Evolutionary conservation across 345 rosid species (phyloP).

Genomic region (Fremontodendron californicum): DNA sequence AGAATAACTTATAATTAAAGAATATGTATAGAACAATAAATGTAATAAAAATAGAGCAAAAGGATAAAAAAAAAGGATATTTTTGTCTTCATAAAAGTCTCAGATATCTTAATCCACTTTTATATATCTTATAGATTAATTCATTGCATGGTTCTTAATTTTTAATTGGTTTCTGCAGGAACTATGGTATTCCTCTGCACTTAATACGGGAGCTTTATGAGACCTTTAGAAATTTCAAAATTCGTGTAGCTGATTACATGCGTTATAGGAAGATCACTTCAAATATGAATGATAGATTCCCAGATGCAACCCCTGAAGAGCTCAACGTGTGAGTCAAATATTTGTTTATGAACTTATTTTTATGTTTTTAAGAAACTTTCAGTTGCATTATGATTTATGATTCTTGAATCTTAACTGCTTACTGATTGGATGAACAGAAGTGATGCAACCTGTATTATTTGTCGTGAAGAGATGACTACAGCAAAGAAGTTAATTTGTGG

Average conservation of each 20-base stretch:
- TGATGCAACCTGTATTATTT: constrained; percentile 90
- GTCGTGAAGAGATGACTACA: constrained; percentile 96
- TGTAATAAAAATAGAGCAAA: neutral
- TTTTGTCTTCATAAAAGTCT: neutral
- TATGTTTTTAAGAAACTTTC: constrained; percentile 1
- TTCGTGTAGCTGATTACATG: constrained; percentile 86
- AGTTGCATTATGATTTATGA: constrained; percentile 1
- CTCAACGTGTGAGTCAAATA: constrained; percentile 58
- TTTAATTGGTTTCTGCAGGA: constrained; percentile 49
- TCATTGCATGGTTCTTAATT: neutral
- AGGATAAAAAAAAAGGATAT: neutral
- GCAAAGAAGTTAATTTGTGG: constrained; percentile 92
- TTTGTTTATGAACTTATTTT: neutral
- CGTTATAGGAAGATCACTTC: constrained; percentile 94
- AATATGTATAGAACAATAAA: neutral
- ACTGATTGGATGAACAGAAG: constrained; percentile 52
- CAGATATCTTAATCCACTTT: neutral
- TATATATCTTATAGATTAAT: neutral
- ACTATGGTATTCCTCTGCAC: constrained; percentile 92
- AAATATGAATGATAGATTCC: constrained; percentile 94
- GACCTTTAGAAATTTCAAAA: constrained; percentile 89
- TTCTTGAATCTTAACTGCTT: constrained; percentile 22
- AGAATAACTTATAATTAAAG: neutral
- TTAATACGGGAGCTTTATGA: constrained; percentile 91
- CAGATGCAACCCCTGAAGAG: constrained; percentile 91